Base-by-base conservation (phyloP, 2,329 filamentous ascomycete genomes). In the Aspergillus texensis region DNA sequence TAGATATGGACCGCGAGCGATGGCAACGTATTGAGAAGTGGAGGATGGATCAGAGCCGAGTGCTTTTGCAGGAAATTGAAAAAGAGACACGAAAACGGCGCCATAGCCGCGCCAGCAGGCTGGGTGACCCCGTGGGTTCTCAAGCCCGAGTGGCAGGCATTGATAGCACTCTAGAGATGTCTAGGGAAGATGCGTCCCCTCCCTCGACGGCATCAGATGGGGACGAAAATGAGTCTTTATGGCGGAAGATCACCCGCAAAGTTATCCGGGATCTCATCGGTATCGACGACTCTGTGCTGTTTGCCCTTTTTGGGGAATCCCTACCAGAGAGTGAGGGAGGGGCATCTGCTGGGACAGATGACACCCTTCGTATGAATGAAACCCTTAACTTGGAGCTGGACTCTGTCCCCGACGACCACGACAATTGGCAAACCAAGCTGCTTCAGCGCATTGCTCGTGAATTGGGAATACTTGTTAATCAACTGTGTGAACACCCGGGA, bases 201-300 rank as follows among this genome's bases (percentile, higher is more conserved):
- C 70, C 75, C 6, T 71, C 72, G 16, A 72, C 81, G 12, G 72
- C 74, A 19, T 70, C 70, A 9, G 74, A 77, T 3, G 75, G 78
- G 1, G 79, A 82, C 5, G 83, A 87, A 34, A 82, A 84, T 48
- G 89, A 93, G 67, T 89, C 91, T 1, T 86, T 96, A 68, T 92
- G 93, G 88, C 88, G 89, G 65, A 87, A 90, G 12, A 87, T 98
- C 57, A 96, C 94, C 3, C 88, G 91, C 62, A 92, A 89, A 71
- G 91, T 98, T 32, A 93, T 99, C 70, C 88, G 89, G 58, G 93
- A 97, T 74, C 81, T 99, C 50, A 91, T 98, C 75, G 94, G 94
- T 10, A 91, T 99, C 61, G 94, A 98, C 71, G 93, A 97, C 67
- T 86, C 87, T 57, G 83, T 95, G 24, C 84, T 99, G 10, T 91